phyloP scores from a whole-genome alignment of 2,329 filamentous ascomycete species.

The Paracorniculantispora psalliotae region DNA sequence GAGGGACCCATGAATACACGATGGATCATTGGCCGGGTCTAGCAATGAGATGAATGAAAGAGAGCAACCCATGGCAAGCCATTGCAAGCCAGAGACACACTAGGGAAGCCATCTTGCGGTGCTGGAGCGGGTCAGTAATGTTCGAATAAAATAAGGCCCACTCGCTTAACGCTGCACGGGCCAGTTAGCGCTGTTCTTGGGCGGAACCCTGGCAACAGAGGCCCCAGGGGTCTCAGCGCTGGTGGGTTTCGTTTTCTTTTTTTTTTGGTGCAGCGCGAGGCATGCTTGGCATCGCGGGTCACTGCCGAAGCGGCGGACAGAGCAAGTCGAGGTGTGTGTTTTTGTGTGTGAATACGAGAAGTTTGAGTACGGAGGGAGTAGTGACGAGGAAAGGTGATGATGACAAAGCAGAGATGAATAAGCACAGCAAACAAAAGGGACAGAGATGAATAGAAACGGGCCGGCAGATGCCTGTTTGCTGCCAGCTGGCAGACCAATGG shows the following conservation, averaged over 20 bases:
- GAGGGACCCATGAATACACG: neutral
- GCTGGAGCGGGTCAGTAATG: constrained; percentile 23
- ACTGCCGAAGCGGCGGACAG: neutral
- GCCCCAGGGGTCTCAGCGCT: constrained; percentile 1
- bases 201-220: constrained; percentile 13
- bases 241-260: neutral
- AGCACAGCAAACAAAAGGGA: too few species aligned
- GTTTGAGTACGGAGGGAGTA: neutral
- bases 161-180: constrained; percentile 28
- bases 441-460: too few species aligned
- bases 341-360: too few species aligned
- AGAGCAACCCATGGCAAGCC: too few species aligned
- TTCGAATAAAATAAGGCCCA: constrained; percentile 22
- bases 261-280: neutral
- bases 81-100: neutral
- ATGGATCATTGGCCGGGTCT: neutral
- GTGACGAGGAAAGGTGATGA: neutral
- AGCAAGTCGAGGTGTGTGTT: neutral
- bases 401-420: too few species aligned
- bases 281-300: constrained; percentile 10
- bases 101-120: constrained; percentile 20
- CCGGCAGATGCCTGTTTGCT: neutral
- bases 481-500: constrained; percentile 1
- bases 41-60: neutral
- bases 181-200: constrained; percentile 17